Conservation (phyloP, 305 asterid species). For the Lippia alba region DNA sequence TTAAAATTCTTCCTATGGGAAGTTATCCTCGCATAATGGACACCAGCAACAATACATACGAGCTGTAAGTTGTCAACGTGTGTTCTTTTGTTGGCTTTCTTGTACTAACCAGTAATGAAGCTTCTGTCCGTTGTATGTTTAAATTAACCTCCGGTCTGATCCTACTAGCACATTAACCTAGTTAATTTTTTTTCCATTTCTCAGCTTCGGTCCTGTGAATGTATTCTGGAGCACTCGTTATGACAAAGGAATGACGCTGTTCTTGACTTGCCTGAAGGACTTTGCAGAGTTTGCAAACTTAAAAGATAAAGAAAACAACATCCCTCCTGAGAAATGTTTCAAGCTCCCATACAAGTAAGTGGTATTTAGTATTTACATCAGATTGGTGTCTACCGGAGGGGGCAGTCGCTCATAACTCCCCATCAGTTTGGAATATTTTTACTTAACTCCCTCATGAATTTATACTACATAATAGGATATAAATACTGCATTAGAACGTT, state of each 20-base stretch:
- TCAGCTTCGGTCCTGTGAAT: slow-evolving; percentile 97
- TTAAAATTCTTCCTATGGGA: slow-evolving; percentile 96
- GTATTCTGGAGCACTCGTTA: slow-evolving; percentile 99
- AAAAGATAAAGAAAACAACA: slow-evolving; percentile 88
- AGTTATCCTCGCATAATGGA: slow-evolving; percentile 99
- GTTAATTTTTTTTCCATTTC: slow-evolving; percentile 33
- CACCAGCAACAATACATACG: slow-evolving; percentile 80
- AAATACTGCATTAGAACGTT: no score
- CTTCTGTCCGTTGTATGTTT: slow-evolving; percentile 14
- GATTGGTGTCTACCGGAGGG: slow-evolving; percentile 4
- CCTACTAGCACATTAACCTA: slow-evolving; percentile 29
- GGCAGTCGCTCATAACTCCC: no score
- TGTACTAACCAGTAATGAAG: neutral
- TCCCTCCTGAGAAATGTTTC: slow-evolving; percentile 84
- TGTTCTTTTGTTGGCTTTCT: neutral
- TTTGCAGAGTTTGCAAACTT: slow-evolving; percentile 93
- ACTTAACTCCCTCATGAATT: no score
- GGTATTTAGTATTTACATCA: slow-evolving; percentile 1
- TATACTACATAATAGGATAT: no score
- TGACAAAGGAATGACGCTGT: slow-evolving; percentile 97
- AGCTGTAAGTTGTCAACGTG: slow-evolving; percentile 67
- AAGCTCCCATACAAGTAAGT: slow-evolving; percentile 98
- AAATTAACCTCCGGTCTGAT: slow-evolving; percentile 10
- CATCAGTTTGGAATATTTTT: no score
- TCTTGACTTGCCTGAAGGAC: slow-evolving; percentile 91